These are phyloP conservation scores for Knufia petricola DNA, from an alignment of 2,329 filamentous ascomycete genomes.

Conservation along the genomic window DNA sequence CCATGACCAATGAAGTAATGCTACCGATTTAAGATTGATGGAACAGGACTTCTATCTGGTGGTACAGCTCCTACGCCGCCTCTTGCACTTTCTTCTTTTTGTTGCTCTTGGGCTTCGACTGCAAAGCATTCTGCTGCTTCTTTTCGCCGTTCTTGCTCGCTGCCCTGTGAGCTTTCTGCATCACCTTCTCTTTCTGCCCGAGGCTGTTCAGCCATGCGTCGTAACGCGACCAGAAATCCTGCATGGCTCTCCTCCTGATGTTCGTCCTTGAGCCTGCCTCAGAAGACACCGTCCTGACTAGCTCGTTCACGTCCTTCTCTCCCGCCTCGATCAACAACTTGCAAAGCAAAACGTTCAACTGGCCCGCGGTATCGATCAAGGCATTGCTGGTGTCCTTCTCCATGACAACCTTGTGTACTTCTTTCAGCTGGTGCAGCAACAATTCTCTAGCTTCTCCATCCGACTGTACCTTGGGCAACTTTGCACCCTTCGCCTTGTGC, in stretches of 20 bases:
- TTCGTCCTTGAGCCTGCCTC: not conserved
- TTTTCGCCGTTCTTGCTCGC: not conserved
- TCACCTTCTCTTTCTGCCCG: not conserved
- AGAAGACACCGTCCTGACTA: constrained; percentile 36
- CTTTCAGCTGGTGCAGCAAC: constrained; percentile 9
- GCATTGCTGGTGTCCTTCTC: constrained; percentile 51
- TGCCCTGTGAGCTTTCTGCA: not conserved
- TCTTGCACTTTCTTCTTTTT: not conserved
- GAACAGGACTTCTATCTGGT: too few species aligned
- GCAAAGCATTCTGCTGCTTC: not conserved
- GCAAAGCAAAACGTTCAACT: constrained; percentile 37
- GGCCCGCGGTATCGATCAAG: constrained; percentile 66
- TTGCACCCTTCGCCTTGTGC: constrained; percentile 48
- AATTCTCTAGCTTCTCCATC: constrained; percentile 44
- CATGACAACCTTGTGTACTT: constrained; percentile 56
- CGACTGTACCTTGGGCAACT: constrained; percentile 33
- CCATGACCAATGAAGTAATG: too few species aligned
- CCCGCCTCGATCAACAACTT: constrained; percentile 37
- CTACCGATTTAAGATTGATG: too few species aligned
- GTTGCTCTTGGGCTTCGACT: not conserved
- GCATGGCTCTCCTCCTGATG: not conserved
- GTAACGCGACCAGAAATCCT: constrained; percentile 7
- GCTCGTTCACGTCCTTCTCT: constrained; percentile 42
- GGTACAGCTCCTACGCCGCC: too few species aligned
- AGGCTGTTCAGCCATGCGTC: not conserved